Evolutionary conservation across 352 stramenopile species (phyloP), one percentile per base, ranked within the genome.

Genomic region (Globisporangium emineosum): DNA sequence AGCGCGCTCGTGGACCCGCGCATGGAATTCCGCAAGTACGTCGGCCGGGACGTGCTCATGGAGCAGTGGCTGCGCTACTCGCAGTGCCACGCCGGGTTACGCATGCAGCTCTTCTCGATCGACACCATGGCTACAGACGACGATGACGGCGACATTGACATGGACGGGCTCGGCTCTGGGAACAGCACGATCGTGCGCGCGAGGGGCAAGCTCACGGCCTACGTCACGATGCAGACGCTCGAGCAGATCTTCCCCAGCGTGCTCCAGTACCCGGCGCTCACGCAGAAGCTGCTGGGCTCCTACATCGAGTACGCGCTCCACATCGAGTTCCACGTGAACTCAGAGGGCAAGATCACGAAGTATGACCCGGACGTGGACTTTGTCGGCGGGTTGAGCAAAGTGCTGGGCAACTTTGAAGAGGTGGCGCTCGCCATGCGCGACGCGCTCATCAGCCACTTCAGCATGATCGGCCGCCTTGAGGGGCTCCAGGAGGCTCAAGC

Each of bases 281-380:
- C 50, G 3, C 25, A 60, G 10, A 65, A 33, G 27, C 60, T 75
- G 5, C 19, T 69, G 5, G 68, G 68, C 10, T 42, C 64, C 12
- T 42, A 54, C 55, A 71, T 75, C 53, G 60, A 55, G 33, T 75
- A 75, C 21, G 64, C 68, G 19, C 66, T 65, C 43, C 27, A 30
- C 30, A 32, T 71, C 9, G 59, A 66, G 45, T 68, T 68, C 29
- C 45, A 67, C 29, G 62, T 75, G 57, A 62, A 15, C 29, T 32
- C 37, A 3, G 51, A 43, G 1, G 60, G 59, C 2, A 47, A 51
- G 10, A 68, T 75, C 43, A 66, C 43, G 13, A 45, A 45, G 19
- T 69, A 66, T 35, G 60, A 71, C n/a, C 33, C 50, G 0, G 68
- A 70, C 4, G 30, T 75, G 8, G 65, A 75, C 57, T 71, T 69